These are phyloP conservation scores for Suillus clintonianus DNA, from an alignment of 768 basidiomycete genomes.

Conservation along the genomic window DNA sequence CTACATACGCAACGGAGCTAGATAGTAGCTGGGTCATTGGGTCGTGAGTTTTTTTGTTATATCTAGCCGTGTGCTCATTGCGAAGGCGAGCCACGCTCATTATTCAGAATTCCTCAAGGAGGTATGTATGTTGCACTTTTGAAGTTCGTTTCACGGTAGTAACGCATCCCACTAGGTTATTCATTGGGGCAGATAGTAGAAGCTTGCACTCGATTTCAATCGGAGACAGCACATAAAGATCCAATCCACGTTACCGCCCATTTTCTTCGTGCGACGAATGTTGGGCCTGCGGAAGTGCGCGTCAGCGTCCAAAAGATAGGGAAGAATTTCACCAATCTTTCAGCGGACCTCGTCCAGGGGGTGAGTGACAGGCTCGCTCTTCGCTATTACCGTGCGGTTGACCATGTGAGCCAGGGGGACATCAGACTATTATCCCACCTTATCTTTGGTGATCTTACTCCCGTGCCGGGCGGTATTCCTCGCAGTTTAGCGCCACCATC, in stretches of 20 bases:
- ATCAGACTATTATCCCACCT: slow-evolving; percentile 54
- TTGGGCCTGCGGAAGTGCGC: slow-evolving; percentile 46
- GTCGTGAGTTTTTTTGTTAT: slow-evolving; percentile 36
- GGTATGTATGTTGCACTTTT: slow-evolving; percentile 31
- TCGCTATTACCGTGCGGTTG: neutral
- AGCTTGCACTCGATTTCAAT: slow-evolving; percentile 55
- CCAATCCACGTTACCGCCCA: slow-evolving; percentile 63
- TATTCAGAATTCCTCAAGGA: slow-evolving; percentile 53
- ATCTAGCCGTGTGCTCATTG: slow-evolving; percentile 6
- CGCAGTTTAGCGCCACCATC: slow-evolving; percentile 50
- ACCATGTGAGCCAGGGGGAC: slow-evolving; percentile 36
- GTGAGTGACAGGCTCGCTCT: slow-evolving; percentile 33
- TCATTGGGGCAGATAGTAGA: slow-evolving; percentile 55
- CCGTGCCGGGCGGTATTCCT: slow-evolving; percentile 16
- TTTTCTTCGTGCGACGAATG: slow-evolving; percentile 48
- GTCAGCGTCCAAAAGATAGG: slow-evolving; percentile 52
- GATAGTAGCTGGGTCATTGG: slow-evolving; percentile 48
- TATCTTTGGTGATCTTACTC: slow-evolving; percentile 53
- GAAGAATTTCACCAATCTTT: slow-evolving; percentile 55
- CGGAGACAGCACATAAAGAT: slow-evolving; percentile 48
- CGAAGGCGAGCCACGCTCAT: neutral
- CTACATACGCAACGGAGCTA: slow-evolving; percentile 22
- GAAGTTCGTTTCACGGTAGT: neutral
- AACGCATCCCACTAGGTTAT: slow-evolving; percentile 46
- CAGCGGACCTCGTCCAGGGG: slow-evolving; percentile 59